These are phyloP conservation scores for Myxozyma kluyveri DNA, from an alignment of 805 yeast genomes.

Conservation along the genomic window DNA sequence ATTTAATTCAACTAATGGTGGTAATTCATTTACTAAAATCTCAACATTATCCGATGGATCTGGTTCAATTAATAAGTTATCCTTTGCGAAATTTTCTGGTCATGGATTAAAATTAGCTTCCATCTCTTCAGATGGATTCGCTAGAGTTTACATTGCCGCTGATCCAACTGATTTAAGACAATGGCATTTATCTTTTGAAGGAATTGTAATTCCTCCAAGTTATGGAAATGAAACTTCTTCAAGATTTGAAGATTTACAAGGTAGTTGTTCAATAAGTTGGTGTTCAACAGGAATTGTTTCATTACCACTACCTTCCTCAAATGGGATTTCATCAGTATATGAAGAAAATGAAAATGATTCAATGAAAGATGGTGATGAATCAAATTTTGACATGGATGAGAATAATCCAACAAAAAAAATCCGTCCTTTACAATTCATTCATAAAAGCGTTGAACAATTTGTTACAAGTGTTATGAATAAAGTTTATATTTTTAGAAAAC, in stretches of 20 bases:
- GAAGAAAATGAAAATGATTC: neutral
- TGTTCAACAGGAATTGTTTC: slow-evolving; percentile 18
- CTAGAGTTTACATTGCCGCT: slow-evolving; percentile 79
- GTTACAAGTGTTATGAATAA: slow-evolving; percentile 84
- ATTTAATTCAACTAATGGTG: slow-evolving; percentile 89
- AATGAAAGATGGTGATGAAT: neutral
- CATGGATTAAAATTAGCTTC: slow-evolving; percentile 78
- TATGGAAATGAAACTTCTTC: neutral
- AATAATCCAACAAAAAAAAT: neutral
- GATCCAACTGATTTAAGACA: slow-evolving; percentile 84
- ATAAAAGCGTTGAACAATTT: slow-evolving; percentile 75
- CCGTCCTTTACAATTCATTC: neutral
- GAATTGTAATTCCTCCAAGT: slow-evolving; percentile 39
- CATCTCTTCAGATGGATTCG: slow-evolving; percentile 83
- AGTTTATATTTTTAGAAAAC: slow-evolving; percentile 69
- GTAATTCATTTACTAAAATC: slow-evolving; percentile 75
- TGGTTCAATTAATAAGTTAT: slow-evolving; percentile 87
- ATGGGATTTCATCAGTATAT: too few relatives aligned
- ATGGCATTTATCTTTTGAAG: slow-evolving; percentile 77
- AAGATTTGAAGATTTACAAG: slow-evolving; percentile 19
- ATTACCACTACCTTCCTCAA: slow-evolving; percentile 4
- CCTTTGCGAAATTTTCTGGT: slow-evolving; percentile 76
- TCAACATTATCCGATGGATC: slow-evolving; percentile 79
- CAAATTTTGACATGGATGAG: neutral
- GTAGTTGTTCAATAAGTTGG: slow-evolving; percentile 24